Base-by-base conservation (phyloP, 1,284 basidiomycete genomes). In the Porodaedalea pini region DNA sequence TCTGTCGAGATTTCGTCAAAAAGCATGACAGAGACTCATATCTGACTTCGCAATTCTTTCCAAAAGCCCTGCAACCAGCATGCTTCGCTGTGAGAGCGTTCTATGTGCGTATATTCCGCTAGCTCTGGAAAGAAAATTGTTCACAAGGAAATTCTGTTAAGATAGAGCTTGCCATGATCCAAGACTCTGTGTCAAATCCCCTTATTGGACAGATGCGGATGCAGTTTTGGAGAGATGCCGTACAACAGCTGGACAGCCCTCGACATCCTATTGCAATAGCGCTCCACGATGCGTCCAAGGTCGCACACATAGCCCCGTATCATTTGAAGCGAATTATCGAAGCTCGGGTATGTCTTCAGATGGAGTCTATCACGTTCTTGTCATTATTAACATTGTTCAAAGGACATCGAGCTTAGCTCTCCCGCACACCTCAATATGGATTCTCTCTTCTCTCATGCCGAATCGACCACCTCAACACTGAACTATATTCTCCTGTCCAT, bases 141-240 rank as follows among this genome's bases (percentile, higher is more conserved):
- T 27, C 34, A 27, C 41, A 19, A 56, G 62, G 4, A 25, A 58
- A 54, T 36, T 37, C 56, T n/a, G 36, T 56, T 2, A 69, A 94
- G 90, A 80, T 92, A 62, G 94, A 97, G 70, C 75, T 96, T 43
- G 89, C 92, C 23, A 86, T 79, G 66, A 77, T 94, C 13, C 85
- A 88, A 65, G 92, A 95, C 61, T 78, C 81, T 11, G 87, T 94
- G 13, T 86, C 88, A 15, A 91, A 90, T 64, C 74, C 85, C 37
- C 79, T 85, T 25, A 84, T 97, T 60, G 94, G 92, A 5, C 83
- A 86, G 67, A 93, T 96, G 80, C 81, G 92, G 63, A 86, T 92
- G 76, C 90, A 95, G 69, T 97, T 95, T 72, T 97, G 94, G 94
- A 83, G 85, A 67, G 93, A 97, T 68, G 86, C 90, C 1, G 69